phyloP scores from a whole-genome alignment of 2,329 filamentous ascomycete genomes.

The Cytospora schulzeri region DNA sequence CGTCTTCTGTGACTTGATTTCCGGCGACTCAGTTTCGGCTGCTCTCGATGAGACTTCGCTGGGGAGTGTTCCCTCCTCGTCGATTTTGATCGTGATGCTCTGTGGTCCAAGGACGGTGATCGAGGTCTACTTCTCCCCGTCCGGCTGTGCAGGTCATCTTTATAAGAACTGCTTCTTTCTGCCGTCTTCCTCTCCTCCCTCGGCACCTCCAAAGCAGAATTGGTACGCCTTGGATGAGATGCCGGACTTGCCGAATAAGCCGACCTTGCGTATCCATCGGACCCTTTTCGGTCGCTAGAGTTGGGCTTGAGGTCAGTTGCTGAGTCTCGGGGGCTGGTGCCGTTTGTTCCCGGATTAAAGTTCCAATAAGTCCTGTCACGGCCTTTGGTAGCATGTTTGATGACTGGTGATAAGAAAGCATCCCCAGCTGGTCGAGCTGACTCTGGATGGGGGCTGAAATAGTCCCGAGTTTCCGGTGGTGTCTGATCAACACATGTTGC shows the following conservation, averaged over 20 bases:
- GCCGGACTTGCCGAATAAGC: constrained; percentile 27
- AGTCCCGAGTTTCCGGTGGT: constrained; percentile 35
- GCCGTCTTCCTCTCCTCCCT: constrained; percentile 24
- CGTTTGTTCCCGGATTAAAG: constrained; percentile 28
- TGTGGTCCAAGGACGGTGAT: constrained; percentile 30
- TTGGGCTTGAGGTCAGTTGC: constrained; percentile 3
- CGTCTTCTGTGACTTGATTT: constrained; percentile 34
- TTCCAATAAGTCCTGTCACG: constrained; percentile 48
- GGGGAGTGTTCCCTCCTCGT: constrained; percentile 39
- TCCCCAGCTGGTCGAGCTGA: constrained; percentile 37
- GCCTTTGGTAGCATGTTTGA: constrained; percentile 44
- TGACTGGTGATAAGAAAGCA: constrained; percentile 45
- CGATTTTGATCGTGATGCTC: constrained; percentile 34
- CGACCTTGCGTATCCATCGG: constrained; percentile 21
- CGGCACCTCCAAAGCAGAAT: constrained; percentile 32
- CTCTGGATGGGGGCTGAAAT: constrained; percentile 35
- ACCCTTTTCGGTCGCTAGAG: constrained; percentile 29
- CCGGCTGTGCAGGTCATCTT: constrained; percentile 26
- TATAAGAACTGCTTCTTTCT: constrained; percentile 25
- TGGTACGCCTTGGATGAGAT: constrained; percentile 38
- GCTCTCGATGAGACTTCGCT: constrained; percentile 31
- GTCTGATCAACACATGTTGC: constrained; percentile 34
- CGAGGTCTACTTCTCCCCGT: constrained; percentile 18
- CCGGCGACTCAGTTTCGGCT: constrained; percentile 33
- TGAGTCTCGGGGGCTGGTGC: constrained; percentile 23